Evolutionary conservation across 495 filamentous ascomycete species (phyloP).

Genomic region (Penicillium lagena): DNA sequence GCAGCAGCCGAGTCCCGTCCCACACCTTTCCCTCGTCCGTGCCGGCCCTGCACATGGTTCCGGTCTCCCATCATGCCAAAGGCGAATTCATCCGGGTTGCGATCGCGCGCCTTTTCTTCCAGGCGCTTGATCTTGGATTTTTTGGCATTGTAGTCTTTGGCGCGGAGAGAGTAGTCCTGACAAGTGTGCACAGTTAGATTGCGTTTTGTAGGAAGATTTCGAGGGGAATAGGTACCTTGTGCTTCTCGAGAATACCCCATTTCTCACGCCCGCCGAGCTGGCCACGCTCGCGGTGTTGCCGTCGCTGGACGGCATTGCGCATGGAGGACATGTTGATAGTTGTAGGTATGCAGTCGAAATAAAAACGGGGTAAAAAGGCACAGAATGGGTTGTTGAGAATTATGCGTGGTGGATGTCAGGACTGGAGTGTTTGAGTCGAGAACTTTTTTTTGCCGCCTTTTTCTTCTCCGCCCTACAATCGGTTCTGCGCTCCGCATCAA

Average conservation of each 20-base stretch:
- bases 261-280: conserved; percentile 76
- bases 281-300: conserved; percentile 79
- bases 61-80: conserved; percentile 74
- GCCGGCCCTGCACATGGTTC: conserved; percentile 48
- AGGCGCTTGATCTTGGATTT: conserved; percentile 73
- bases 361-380: neutral
- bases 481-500: conserved; percentile 23
- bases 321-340: conserved; percentile 64
- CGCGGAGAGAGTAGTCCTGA: conserved; percentile 87
- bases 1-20: conserved; percentile 31
- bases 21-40: conserved; percentile 43
- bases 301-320: conserved; percentile 70
- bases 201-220: neutral
- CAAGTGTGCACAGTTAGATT: conserved; percentile 11
- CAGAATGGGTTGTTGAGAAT: neutral
- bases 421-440: conserved; percentile 7
- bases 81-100: conserved; percentile 96
- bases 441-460: conserved; percentile 21
- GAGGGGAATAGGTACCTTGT: conserved; percentile 50
- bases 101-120: conserved; percentile 71
- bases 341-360: neutral
- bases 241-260: conserved; percentile 84
- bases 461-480: conserved; percentile 20
- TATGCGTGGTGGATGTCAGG: neutral
- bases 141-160: conserved; percentile 82